A percentile compares a stretch with the other conserved stretches of the same genome.
These are phyloP conservation scores for Hypomyces rosellus DNA, from an alignment of 2,329 filamentous ascomycete genomes.

Conservation along the genomic window DNA sequence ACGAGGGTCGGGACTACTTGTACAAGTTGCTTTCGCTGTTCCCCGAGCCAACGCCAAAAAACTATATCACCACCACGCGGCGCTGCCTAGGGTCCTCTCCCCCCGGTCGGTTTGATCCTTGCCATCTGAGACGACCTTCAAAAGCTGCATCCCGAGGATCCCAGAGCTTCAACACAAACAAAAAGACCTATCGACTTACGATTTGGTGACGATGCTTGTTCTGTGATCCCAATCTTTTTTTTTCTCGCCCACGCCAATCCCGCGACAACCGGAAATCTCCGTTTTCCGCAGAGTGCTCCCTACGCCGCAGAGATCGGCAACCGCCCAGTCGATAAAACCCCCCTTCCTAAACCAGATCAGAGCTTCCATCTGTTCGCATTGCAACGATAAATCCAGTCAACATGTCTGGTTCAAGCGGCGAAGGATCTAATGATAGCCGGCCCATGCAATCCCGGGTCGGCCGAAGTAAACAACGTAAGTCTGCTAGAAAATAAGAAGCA, in stretches of 20 bases:
- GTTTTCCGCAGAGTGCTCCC: neutral
- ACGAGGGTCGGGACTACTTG: neutral
- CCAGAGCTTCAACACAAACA: neutral
- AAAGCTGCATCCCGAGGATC: neutral
- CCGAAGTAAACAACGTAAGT: conserved; percentile 76
- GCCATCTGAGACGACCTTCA: too few species aligned
- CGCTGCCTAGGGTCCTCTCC: neutral
- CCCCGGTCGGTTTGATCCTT: too few species aligned
- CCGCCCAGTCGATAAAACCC: neutral
- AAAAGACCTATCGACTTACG: neutral
- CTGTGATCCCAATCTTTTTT: neutral
- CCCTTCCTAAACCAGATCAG: neutral
- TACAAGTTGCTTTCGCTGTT: neutral
- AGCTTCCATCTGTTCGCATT: neutral
- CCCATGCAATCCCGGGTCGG: conserved; percentile 70
- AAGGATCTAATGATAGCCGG: conserved; percentile 34
- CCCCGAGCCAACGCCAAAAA: neutral
- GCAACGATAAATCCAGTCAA: conserved; percentile 14
- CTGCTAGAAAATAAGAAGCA: conserved; percentile 9
- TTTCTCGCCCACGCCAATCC: neutral
- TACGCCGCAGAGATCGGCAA: neutral
- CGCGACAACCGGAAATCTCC: neutral
- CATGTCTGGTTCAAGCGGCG: conserved; percentile 32
- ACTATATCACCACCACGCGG: neutral
- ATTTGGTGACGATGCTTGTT: neutral